Base-by-base conservation (phyloP, 2,329 filamentous ascomycete genomes). In the Didymella lethalis region DNA sequence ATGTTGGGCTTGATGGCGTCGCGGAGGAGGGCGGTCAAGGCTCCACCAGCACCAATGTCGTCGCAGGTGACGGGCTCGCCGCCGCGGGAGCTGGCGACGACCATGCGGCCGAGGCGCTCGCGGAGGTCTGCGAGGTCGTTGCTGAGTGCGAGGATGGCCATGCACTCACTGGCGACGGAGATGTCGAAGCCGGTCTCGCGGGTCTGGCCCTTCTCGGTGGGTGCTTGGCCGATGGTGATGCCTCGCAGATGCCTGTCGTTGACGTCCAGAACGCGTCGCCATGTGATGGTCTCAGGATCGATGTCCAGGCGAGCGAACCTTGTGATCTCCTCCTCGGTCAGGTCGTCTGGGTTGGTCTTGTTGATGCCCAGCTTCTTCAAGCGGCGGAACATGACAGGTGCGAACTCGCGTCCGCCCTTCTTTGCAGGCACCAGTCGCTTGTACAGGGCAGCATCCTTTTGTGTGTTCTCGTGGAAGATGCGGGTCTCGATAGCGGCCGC, bases 1-100 rank as follows among this genome's bases (percentile, higher is more conserved):
- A 99, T 83, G 81, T 97, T 99, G 59, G 95, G 95, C 84, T 99
- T 99, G 81, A 98, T 96, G 56, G 95, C 93, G 79, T 99, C 95
- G 81, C 90, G 95, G 91, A 99, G 97, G 71, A 99, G 84, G 29
- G 93, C 94, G 43, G 95, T 93, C 65, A 99, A 83, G 49, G 95
- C 95, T 70, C 95, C 95, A 54, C 93, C 93, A 20, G 89, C 92
- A 67, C 95, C 95, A 71, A 99, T 88, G 74, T 99, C 95, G 74
- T 99, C 95, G 73, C 93, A 97, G 59, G 95, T 98, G 47, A 99
- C 90, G 1, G 95, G 92, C 61, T 98, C 93, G 48, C 95, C 95
- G 65, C 82, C 84, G 71, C 85, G 88, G 41, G 93, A 97, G 61
- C 90, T 93, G 57, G 92, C 95, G 65, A 99, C 89, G 2, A 99